A percentile compares a stretch with the other conserved stretches of the same genome.
Evolutionary conservation across 805 yeast species (phyloP).

Genomic region (Yamadazyma tumulicola): DNA sequence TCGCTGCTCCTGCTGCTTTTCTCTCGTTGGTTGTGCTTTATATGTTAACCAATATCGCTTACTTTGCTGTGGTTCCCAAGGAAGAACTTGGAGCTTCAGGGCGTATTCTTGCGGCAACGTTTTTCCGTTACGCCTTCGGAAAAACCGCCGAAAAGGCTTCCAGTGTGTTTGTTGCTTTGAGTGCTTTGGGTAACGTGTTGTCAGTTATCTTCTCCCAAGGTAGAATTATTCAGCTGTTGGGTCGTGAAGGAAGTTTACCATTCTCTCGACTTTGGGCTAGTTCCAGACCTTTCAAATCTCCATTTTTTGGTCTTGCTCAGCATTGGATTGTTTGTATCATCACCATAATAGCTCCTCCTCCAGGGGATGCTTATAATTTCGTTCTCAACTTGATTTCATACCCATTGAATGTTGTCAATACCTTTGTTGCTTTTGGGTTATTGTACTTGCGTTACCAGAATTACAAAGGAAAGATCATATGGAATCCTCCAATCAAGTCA

Average conservation of each 20-base stretch:
- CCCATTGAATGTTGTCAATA: slow-evolving; percentile 74
- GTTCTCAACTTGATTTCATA: slow-evolving; percentile 76
- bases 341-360: slow-evolving; percentile 76
- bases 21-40: slow-evolving; percentile 59
- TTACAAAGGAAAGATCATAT: slow-evolving; percentile 46
- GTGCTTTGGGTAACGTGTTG: slow-evolving; percentile 79
- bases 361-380: slow-evolving; percentile 85
- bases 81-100: slow-evolving; percentile 59
- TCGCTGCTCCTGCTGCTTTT: slow-evolving; percentile 76
- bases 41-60: slow-evolving; percentile 74
- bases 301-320: slow-evolving; percentile 67
- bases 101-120: slow-evolving; percentile 69
- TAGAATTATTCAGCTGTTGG: slow-evolving; percentile 74
- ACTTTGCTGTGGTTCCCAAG: slow-evolving; percentile 76
- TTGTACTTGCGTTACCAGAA: slow-evolving; percentile 54
- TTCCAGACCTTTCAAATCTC: slow-evolving; percentile 69
- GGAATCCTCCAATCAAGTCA: slow-evolving; percentile 74
- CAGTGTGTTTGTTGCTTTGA: slow-evolving; percentile 74
- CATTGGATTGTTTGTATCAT: slow-evolving; percentile 75
- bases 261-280: slow-evolving; percentile 68
- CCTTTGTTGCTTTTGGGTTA: slow-evolving; percentile 60
- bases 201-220: slow-evolving; percentile 82
- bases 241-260: slow-evolving; percentile 79
- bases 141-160: slow-evolving; percentile 66
- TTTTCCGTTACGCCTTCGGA: slow-evolving; percentile 72